Percentiles rank a stretch among this genome's conserved stretches.
These are phyloP conservation scores for Coemansia sp. DNA, from an alignment of 192 early-diverging fungal species.

Conservation along the genomic window DNA sequence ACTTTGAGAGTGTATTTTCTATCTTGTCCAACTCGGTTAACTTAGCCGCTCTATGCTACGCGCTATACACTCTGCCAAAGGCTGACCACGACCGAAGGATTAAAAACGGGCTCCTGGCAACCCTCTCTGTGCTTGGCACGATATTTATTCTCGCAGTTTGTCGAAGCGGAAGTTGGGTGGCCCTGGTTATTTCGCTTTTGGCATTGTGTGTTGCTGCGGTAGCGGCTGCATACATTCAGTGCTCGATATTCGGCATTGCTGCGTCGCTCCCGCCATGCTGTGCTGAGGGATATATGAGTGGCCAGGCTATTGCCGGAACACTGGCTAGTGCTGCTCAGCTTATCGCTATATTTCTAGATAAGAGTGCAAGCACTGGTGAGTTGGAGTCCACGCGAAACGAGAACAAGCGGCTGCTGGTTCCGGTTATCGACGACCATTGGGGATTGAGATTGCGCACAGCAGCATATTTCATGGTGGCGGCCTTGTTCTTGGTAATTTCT, in stretches of 20 bases:
- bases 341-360: conserved; percentile 36
- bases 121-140: conserved; percentile 53
- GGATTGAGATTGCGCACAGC: conserved; percentile 26
- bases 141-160: conserved; percentile 59
- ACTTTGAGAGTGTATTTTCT: conserved; percentile 78
- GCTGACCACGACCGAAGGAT: conserved; percentile 44
- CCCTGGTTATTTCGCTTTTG: conserved; percentile 54
- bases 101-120: conserved; percentile 42
- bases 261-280: conserved; percentile 64
- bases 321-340: conserved; percentile 67
- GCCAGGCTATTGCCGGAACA: conserved; percentile 65
- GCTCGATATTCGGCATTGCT: conserved; percentile 68
- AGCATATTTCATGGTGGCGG: conserved; percentile 30
- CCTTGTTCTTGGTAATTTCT: conserved; percentile 35
- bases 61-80: conserved; percentile 47
- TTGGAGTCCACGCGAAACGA: background rate
- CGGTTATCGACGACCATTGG: background rate
- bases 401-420: background rate
- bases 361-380: background rate
- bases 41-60: conserved; percentile 55
- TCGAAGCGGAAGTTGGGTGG: conserved; percentile 35
- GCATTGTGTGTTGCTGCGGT: conserved; percentile 56
- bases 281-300: conserved; percentile 72
- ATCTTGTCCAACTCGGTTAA: conserved; percentile 60
- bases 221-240: conserved; percentile 66